Base-by-base conservation (phyloP, 495 filamentous ascomycete species). In the Penicillium turbatum region DNA sequence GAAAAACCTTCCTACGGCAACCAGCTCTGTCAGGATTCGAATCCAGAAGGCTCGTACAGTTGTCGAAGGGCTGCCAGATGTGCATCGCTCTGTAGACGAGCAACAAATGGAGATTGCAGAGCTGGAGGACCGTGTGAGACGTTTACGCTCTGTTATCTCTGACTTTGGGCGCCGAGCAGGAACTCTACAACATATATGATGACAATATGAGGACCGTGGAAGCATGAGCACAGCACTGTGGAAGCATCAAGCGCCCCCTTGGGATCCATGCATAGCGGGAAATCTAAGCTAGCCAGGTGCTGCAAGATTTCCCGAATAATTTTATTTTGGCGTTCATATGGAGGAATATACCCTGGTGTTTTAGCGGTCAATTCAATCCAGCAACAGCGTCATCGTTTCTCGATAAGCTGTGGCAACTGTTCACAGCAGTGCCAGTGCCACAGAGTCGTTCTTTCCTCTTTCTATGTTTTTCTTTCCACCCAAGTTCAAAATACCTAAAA, bases 21-120 rank as follows among this genome's bases (percentile, higher is more conserved):
- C 86, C 3, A 86, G 87, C 53, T 78, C 79, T 13, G 72, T 98
- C 55, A 88, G 85, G 62, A 83, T 89, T 68, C 86, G 88, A 65
- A 80, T 97, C 48, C 85, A 89, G 63, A 86, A 83, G 57, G 92
- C 92, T 43, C 78, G 87, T 15, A 72, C 58, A 8, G 82, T 86
- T 35, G 76, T 96, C 11, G 76, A 81, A 52, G 72, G 71, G 48
- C 72, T 97, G 56, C 87, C 88, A 11, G 90, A 95, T 71, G 77
- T 93, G 41, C 73, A 83, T 11, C 79, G 89, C 46, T 79, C 74
- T n/a, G 71, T 89, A 2, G 73, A 79, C 41, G 90, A 96, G 63
- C 91, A 96, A 72, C 80, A 89, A 56, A 79, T 70, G 36, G 92
- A 96, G 76, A 91, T 97, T 40, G 57, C 56, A 40, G 84, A 86